Base-by-base conservation (phyloP, 2,329 filamentous ascomycete species). In the Fusarium sp. region DNA sequence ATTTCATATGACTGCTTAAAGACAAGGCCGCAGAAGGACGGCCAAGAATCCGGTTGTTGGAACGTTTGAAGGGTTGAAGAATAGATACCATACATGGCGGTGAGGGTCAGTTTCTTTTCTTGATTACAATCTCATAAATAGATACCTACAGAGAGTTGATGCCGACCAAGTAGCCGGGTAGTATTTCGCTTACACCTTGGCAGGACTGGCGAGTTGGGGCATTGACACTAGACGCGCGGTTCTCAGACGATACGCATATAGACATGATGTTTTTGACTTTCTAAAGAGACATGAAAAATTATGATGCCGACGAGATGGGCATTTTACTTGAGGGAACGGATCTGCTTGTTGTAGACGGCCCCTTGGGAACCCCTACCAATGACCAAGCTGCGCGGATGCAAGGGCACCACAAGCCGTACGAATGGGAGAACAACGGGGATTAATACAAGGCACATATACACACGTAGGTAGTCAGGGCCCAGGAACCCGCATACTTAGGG, bases 41-140 rank as follows among this genome's bases (percentile, higher is more conserved):
- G 46, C 16, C 57, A 11, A 34, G 25, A 16, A 25, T 20, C 27
- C 42, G n/a, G 18, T 31, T 25, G 16, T 18, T 8, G 14, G 31
- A 13, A 18, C 53, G 36, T 13, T 46, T 58, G 42, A 25, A 64
- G 16, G 29, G 55, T 18, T 34, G 51, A 49, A 53, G 54, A 68
- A n/a, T 66, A 66, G 62, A 74, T 71, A 69, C 68, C 65, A 73
- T 62, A 27, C 36, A 66, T 27, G 20, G 63, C 44, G 61, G 56
- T 63, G 63, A 54, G 58, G 34, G 36, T 38, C 11, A 25, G 54
- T 59, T 59, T 33, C 29, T 60, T 60, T 55, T 61, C 59, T 33
- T 58, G 58, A 29, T 54, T 49, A 29, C 27, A 29, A 29, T 29
- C 14, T 27, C 23, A 66, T 50, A 31, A 25, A 46, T 46, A 46